These are phyloP conservation scores for Hylodesmum podocarpum DNA, from an alignment of 306 rosid species.

Conservation along the genomic window DNA sequence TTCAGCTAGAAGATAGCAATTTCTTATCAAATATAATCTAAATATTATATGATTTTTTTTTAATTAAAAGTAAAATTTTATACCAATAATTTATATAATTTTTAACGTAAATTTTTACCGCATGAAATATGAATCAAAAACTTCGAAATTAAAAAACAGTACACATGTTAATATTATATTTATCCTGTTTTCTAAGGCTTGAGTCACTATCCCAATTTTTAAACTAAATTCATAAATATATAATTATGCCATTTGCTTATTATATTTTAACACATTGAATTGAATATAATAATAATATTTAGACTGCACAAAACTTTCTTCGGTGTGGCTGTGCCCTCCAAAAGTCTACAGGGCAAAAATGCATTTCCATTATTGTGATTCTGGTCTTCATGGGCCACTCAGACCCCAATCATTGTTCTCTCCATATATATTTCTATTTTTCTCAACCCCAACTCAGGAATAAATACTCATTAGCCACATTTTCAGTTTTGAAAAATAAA, in stretches of 20 bases:
- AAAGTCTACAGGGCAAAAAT: conserved; percentile 10
- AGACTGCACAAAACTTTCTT: background rate
- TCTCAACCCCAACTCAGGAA: background rate
- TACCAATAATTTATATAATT: too few relatives aligned
- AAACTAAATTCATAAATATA: background rate
- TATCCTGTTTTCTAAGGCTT: too few relatives aligned
- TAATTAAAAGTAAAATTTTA: too few relatives aligned
- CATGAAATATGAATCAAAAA: too few relatives aligned
- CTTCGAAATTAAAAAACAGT: too few relatives aligned
- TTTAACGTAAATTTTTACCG: too few relatives aligned
- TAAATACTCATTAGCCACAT: background rate
- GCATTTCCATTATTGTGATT: background rate
- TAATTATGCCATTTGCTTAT: background rate
- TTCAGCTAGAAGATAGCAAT: too few relatives aligned
- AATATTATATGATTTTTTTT: too few relatives aligned
- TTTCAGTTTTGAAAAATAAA: background rate
- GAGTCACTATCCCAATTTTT: too few relatives aligned
- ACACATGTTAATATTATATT: too few relatives aligned
- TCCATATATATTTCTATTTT: background rate
- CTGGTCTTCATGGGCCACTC: conserved; percentile 7
- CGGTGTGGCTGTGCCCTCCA: background rate
- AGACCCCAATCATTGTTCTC: background rate
- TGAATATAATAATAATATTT: background rate
- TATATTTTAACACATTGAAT: background rate
- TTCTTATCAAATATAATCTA: too few relatives aligned